Percentiles rank a stretch among this genome's conserved stretches.
phyloP scores from a whole-genome alignment of 2,329 filamentous ascomycete species.

The Ascochyta viciae-villosae region DNA sequence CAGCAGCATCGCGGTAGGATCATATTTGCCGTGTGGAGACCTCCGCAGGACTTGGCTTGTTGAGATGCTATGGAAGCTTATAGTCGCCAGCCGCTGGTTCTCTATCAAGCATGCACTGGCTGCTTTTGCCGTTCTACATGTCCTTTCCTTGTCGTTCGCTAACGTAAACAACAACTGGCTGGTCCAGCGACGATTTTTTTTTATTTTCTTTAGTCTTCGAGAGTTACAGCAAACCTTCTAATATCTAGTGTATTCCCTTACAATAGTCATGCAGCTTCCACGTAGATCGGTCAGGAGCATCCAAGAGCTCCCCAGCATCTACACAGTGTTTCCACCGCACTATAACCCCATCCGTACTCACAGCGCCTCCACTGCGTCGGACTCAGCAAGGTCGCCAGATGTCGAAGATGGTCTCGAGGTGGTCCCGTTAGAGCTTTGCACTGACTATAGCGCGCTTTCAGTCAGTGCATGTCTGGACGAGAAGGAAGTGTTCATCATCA shows the following conservation, averaged over 20 bases:
- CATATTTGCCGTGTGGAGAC: neutral
- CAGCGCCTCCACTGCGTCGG: slow-evolving; percentile 20
- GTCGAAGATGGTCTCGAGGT: slow-evolving; percentile 42
- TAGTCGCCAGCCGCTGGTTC: slow-evolving; percentile 15
- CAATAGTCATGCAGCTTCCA: slow-evolving; percentile 34
- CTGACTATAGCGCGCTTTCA: slow-evolving; percentile 26
- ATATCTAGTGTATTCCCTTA: slow-evolving; percentile 1
- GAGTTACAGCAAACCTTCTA: neutral
- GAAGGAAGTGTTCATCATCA: slow-evolving; percentile 35
- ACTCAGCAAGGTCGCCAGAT: slow-evolving; percentile 19
- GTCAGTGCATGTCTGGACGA: slow-evolving; percentile 35
- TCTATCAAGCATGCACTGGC: slow-evolving; percentile 20
- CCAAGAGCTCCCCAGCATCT: slow-evolving; percentile 37
- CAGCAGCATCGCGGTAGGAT: slow-evolving; percentile 19
- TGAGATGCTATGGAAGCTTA: slow-evolving; percentile 13
- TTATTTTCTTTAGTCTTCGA: neutral
- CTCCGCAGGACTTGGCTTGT: slow-evolving; percentile 1
- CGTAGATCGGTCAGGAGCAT: slow-evolving; percentile 32
- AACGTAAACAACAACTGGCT: slow-evolving; percentile 19
- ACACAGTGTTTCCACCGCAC: slow-evolving; percentile 32
- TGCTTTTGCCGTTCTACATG: slow-evolving; percentile 24
- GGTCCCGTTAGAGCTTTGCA: slow-evolving; percentile 34
- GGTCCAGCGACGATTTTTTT: slow-evolving; percentile 19
- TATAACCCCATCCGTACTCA: slow-evolving; percentile 17
- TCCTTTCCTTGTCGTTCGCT: slow-evolving; percentile 16